A percentile compares a stretch with the other conserved stretches of the same genome.
These are phyloP conservation scores for Colletotrichum agaves DNA, from an alignment of 2,329 filamentous ascomycete genomes.

Conservation along the genomic window DNA sequence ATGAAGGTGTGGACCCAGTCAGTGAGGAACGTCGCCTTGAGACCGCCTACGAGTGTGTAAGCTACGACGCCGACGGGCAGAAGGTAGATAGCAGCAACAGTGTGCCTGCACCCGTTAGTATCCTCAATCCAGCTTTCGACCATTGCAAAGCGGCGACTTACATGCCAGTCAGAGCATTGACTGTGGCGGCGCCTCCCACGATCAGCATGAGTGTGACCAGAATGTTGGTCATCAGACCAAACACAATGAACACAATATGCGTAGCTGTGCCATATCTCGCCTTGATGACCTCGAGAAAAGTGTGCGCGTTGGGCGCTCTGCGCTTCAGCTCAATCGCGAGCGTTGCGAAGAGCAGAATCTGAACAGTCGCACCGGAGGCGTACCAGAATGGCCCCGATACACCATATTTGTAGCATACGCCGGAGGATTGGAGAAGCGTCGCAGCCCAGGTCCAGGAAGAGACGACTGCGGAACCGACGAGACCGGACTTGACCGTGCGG, in stretches of 20 bases:
- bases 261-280: slow-evolving; percentile 75
- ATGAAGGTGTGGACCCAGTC: slow-evolving; percentile 83
- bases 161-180: slow-evolving; percentile 52
- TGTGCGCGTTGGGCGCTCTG: slow-evolving; percentile 81
- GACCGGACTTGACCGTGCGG: slow-evolving; percentile 81
- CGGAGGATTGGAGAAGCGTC: slow-evolving; percentile 75
- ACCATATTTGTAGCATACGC: slow-evolving; percentile 79
- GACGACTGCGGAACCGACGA: slow-evolving; percentile 85
- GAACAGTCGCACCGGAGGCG: slow-evolving; percentile 74
- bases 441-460: slow-evolving; percentile 88
- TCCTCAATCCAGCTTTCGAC: neutral
- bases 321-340: slow-evolving; percentile 85
- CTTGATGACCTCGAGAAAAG: slow-evolving; percentile 78
- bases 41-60: slow-evolving; percentile 75
- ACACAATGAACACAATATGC: slow-evolving; percentile 79
- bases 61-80: slow-evolving; percentile 81
- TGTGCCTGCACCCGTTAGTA: slow-evolving; percentile 16
- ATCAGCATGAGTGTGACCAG: slow-evolving; percentile 80
- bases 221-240: slow-evolving; percentile 82
- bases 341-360: slow-evolving; percentile 85
- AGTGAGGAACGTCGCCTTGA: slow-evolving; percentile 82
- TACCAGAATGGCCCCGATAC: slow-evolving; percentile 65
- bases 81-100: slow-evolving; percentile 83
- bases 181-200: slow-evolving; percentile 82
- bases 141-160: neutral